Evolutionary conservation across 2,329 filamentous ascomycete genomes (phyloP), one percentile per base, ranked within the genome.

Genomic region (Nemania sp.): DNA sequence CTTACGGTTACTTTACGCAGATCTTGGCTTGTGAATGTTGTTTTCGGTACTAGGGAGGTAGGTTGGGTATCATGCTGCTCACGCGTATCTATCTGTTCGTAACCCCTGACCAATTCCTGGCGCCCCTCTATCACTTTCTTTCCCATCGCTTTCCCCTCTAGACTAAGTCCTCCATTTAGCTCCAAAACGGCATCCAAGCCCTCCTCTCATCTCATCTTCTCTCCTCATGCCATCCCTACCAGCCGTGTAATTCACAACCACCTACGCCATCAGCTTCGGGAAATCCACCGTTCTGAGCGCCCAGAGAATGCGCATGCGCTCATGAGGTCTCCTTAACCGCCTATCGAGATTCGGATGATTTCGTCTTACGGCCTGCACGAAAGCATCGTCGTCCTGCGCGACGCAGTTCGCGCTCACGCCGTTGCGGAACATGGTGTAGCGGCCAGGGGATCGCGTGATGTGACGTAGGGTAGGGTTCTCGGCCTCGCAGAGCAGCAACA

Each of bases 361-460:
- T 0, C 15, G 18, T 5, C 41, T 22, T 11, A 58, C 26, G 41
- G 15, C 6, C 5, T 5, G 2, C 6, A 66, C 63, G n/a, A 45
- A 66, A 5, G 29, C 29, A 32, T 6, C 22, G 20, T 32, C 29
- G 24, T 56, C 24, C 1, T 24, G 5, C n/a, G 29, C n/a, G 45
- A 61, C 38, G 13, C 22, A 45, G n/a, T 20, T 61, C n/a, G 24
- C 24, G 35, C 22, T 55, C 35, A 66, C 20, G 3, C 63, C 56
- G 11, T 55, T 22, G 2, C 56, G 29, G 15, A 66, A 61, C n/a
- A 10, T 3, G 15, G 20, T 24, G 56, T 59, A 56, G 4, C 4
- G 6, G 5, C 10, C 29, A 2, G 41, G 2, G 20, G 32, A 7
- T 6, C 29, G 32, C 10, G 43, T 22, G 7, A 55, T 24, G 38